A percentile compares a stretch with the other conserved stretches of the same genome.
Conservation (phyloP, 2,329 filamentous ascomycete species). For the Fusarium pseudocircinatum region DNA sequence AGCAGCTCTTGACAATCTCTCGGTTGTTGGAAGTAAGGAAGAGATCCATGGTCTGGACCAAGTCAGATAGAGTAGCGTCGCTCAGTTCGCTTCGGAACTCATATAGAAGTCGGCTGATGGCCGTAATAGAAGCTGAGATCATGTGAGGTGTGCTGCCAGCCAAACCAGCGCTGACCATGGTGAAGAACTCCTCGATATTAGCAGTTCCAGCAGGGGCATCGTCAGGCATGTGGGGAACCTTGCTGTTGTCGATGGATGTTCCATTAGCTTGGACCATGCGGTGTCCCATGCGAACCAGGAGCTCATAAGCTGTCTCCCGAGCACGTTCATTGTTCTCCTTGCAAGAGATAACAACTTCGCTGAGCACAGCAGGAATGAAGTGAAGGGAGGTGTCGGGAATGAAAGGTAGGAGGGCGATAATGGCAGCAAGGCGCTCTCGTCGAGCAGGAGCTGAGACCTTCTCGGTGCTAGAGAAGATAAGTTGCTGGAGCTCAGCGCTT, state of each 20-base stretch:
- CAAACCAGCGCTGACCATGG: slow-evolving; percentile 96
- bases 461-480: slow-evolving; percentile 81
- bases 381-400: slow-evolving; percentile 82
- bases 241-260: slow-evolving; percentile 82
- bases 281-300: slow-evolving; percentile 88
- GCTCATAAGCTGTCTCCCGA: slow-evolving; percentile 86
- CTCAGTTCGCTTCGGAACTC: slow-evolving; percentile 82
- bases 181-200: slow-evolving; percentile 93
- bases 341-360: slow-evolving; percentile 94
- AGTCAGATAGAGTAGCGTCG: slow-evolving; percentile 76
- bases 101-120: slow-evolving; percentile 90
- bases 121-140: slow-evolving; percentile 97
- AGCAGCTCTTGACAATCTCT: slow-evolving; percentile 92
- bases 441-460: slow-evolving; percentile 88
- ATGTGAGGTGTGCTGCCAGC: slow-evolving; percentile 94
- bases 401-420: slow-evolving; percentile 81
- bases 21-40: slow-evolving; percentile 97
- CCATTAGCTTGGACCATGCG: slow-evolving; percentile 75
- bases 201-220: slow-evolving; percentile 82
- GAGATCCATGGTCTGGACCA: slow-evolving; percentile 94
- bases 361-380: slow-evolving; percentile 91
- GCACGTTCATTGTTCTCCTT: slow-evolving; percentile 99
- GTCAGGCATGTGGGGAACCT: slow-evolving; percentile 85
- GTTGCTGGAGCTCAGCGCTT: slow-evolving; percentile 79
- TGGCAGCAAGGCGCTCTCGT: slow-evolving; percentile 84